Evolutionary conservation across 495 filamentous ascomycete genomes (phyloP), one percentile per base, ranked within the genome.

Genomic region (Tetracladium setigerum): DNA sequence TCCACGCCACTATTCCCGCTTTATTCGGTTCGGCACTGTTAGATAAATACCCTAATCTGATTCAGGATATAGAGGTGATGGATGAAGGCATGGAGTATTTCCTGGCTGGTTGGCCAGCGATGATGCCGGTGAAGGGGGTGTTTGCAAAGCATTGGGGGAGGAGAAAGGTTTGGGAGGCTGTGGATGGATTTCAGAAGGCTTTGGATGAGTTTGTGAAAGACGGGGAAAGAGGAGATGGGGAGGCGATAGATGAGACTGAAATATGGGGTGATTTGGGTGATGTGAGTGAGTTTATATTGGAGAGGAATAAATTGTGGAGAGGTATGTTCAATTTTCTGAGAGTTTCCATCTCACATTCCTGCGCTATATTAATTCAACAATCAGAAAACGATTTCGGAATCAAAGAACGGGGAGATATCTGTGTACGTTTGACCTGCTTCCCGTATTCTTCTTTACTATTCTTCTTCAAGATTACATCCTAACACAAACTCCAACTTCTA

Each of bases 1-100:
- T 71, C 5, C 65, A 74, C 37, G 61, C 69, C 30, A 66, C 70
- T n/a, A 65, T 72, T 9, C 65, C 68, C 5, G 58, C 72, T 4
- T 42, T 84, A n/a, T 69, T 79, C 53, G 80, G 81, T 9, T 59
- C 67, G 16, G 62, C 72, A 2, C 70, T 84, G 42, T 35, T 78
- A 30, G 77, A 80, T 30, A 69, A 67, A 32, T 77, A 77, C 53
- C 76, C 77, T 1, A 55, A 63, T 18, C 52, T 78, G 2, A 58
- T 79, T 1, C 62, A 69, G 2, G 75, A 82, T 46, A 34, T 86
- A 10, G 77, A 71, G 58, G 67, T 60, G n/a, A 52, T 83, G 24
- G 74, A 82, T 45, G 58, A 63, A n/a, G 73, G 69, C 19, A 76
- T 79, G 52, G 62, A 68, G 15, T 64, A 62, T 5, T 56, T 84